phyloP scores from a whole-genome alignment of 257 asterid genomes.

The Echites panduratus region DNA sequence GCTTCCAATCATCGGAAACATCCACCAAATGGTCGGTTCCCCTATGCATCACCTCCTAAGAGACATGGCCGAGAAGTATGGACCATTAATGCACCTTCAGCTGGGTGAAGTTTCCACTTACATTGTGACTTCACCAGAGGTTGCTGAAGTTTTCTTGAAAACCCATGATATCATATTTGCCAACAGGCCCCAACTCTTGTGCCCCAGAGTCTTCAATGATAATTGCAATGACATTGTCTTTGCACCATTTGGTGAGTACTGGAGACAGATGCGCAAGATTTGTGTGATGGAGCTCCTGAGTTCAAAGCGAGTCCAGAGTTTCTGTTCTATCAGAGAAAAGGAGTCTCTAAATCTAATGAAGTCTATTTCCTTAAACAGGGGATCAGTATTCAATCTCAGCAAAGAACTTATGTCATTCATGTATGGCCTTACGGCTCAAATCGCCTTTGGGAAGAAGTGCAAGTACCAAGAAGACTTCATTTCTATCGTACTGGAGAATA shows the following conservation, averaged over 20 bases:
- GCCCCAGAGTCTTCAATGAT: background rate
- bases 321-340: slow-evolving; percentile 1
- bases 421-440: slow-evolving; percentile 4
- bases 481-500: background rate
- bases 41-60: slow-evolving; percentile 23
- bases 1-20: slow-evolving; percentile 29
- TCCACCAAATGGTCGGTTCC: slow-evolving; percentile 27
- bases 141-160: slow-evolving; percentile 28
- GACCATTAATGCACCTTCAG: slow-evolving; percentile 33
- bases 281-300: slow-evolving; percentile 7
- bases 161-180: slow-evolving; percentile 33
- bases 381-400: slow-evolving; percentile 11
- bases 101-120: slow-evolving; percentile 27
- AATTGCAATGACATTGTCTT: slow-evolving; percentile 19
- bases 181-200: slow-evolving; percentile 28
- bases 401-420: background rate
- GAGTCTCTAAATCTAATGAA: slow-evolving; percentile 2
- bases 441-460: slow-evolving; percentile 14
- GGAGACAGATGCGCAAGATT: slow-evolving; percentile 10
- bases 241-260: slow-evolving; percentile 4
- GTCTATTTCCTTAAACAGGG: slow-evolving; percentile 1
- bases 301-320: slow-evolving; percentile 1
- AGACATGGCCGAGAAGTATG: slow-evolving; percentile 25
- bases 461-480: slow-evolving; percentile 9
- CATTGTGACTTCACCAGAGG: slow-evolving; percentile 28